Evolutionary conservation across 108 stramenopile genomes (phyloP).

Genomic region (Seminavis robusta): DNA sequence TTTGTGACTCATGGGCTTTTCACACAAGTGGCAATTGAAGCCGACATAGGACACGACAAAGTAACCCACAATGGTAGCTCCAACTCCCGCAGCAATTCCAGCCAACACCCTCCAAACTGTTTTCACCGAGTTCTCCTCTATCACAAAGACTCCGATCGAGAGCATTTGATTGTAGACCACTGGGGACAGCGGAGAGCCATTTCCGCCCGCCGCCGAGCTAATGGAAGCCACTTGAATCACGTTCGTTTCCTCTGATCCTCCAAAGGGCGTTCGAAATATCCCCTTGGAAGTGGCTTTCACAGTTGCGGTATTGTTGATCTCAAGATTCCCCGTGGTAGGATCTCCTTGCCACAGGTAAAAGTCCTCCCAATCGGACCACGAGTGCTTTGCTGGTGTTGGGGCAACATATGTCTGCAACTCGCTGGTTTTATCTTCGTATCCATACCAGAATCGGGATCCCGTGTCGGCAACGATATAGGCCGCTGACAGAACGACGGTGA

Average conservation of each 20-base stretch:
- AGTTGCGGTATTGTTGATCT: background rate
- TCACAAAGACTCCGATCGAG: background rate
- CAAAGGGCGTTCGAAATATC: conserved; percentile 12
- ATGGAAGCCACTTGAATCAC: conserved; percentile 18
- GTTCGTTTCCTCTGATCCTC: conserved; percentile 8
- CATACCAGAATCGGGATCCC: background rate
- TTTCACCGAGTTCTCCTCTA: conserved; percentile 1
- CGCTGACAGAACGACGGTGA: conserved; percentile 12
- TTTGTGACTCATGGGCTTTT: no score
- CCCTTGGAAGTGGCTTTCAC: background rate
- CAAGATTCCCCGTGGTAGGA: background rate
- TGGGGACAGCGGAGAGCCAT: background rate
- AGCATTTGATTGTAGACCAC: conserved; percentile 1
- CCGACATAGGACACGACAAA: background rate
- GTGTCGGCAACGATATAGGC: conserved; percentile 9
- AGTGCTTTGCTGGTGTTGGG: conserved; percentile 6
- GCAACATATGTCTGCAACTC: background rate
- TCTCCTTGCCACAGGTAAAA: conserved; percentile 12
- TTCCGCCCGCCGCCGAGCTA: conserved; percentile 14
- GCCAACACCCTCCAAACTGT: conserved; percentile 13
- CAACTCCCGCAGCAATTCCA: conserved; percentile 15
- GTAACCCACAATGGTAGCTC: background rate
- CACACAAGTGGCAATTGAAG: no score
- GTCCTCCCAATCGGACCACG: conserved; percentile 10
- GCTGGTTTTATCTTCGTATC: conserved; percentile 1